Evolutionary conservation across 129 eudicot species (phyloP).

Genomic region (Flaveria ramosissima): DNA sequence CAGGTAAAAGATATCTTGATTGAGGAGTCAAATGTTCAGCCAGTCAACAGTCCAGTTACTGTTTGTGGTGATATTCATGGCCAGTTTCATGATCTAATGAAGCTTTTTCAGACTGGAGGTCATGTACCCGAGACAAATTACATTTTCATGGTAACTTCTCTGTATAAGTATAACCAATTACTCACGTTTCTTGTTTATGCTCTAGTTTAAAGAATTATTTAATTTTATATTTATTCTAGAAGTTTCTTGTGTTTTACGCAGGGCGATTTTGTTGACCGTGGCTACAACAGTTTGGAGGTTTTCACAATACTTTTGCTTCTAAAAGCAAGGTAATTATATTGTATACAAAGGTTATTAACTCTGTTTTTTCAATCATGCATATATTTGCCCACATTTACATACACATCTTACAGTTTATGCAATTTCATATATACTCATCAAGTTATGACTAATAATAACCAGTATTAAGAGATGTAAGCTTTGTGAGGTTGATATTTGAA

Average conservation of each 20-base stretch:
- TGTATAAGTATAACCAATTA: background rate
- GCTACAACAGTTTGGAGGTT: slow-evolving; percentile 97
- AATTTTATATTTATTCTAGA: slow-evolving; percentile 7
- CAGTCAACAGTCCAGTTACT: slow-evolving; percentile 98
- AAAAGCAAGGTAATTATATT: slow-evolving; percentile 73
- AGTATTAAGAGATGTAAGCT: background rate
- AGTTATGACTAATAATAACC: background rate
- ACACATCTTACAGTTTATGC: slow-evolving; percentile 3
- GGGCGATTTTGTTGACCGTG: slow-evolving; percentile 99
- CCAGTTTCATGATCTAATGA: slow-evolving; percentile 95
- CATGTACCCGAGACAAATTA: slow-evolving; percentile 97
- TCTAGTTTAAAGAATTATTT: slow-evolving; percentile 20
- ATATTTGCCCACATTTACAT: background rate
- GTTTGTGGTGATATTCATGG: slow-evolving; percentile 99
- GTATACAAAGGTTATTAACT: background rate
- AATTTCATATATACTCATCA: slow-evolving; percentile 1
- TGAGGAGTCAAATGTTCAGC: slow-evolving; percentile 99
- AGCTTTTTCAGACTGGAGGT: slow-evolving; percentile 99
- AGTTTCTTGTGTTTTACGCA: slow-evolving; percentile 37
- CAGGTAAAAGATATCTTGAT: slow-evolving; percentile 96
- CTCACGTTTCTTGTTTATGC: background rate
- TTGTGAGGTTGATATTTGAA: slow-evolving; percentile 11
- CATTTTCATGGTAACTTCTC: slow-evolving; percentile 71
- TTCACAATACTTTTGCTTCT: slow-evolving; percentile 96
- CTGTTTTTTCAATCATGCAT: slow-evolving; percentile 4